These are phyloP conservation scores for Staphylotrichum tortipilum DNA, from an alignment of 495 filamentous ascomycete genomes.

Conservation along the genomic window DNA sequence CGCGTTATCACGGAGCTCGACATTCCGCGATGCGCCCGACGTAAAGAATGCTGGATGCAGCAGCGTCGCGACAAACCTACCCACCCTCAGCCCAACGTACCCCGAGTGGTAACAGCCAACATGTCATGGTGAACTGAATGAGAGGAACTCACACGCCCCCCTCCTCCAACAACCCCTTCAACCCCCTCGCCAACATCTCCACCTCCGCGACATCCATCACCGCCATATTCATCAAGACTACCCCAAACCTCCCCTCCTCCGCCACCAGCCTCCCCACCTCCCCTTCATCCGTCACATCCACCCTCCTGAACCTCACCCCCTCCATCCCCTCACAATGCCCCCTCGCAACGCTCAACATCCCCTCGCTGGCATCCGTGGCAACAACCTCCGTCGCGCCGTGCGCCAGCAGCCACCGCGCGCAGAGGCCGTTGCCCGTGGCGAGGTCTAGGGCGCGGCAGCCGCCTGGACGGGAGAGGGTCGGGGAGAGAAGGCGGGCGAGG, in stretches of 20 bases:
- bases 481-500: slow-evolving; percentile 24
- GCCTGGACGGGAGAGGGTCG: slow-evolving; percentile 5
- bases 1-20: slow-evolving; percentile 18
- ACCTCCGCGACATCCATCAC: slow-evolving; percentile 37
- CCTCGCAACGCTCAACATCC: slow-evolving; percentile 26
- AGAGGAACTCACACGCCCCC: slow-evolving; percentile 29
- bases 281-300: slow-evolving; percentile 29
- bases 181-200: slow-evolving; percentile 24
- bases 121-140: not conserved
- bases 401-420: slow-evolving; percentile 28
- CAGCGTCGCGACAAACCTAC: slow-evolving; percentile 35
- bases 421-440: slow-evolving; percentile 36
- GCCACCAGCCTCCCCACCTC: slow-evolving; percentile 20
- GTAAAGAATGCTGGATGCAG: slow-evolving; percentile 41
- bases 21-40: slow-evolving; percentile 22
- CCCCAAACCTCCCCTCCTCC: slow-evolving; percentile 20
- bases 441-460: slow-evolving; percentile 30
- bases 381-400: slow-evolving; percentile 22
- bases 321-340: slow-evolving; percentile 1
- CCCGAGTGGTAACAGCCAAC: no score
- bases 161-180: slow-evolving; percentile 26
- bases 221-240: slow-evolving; percentile 37
- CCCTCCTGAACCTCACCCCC: slow-evolving; percentile 13
- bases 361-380: slow-evolving; percentile 30
- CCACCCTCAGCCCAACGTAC: not conserved